Base-by-base conservation (phyloP, 495 filamentous ascomycete genomes). In the Penicillium chermesinum region DNA sequence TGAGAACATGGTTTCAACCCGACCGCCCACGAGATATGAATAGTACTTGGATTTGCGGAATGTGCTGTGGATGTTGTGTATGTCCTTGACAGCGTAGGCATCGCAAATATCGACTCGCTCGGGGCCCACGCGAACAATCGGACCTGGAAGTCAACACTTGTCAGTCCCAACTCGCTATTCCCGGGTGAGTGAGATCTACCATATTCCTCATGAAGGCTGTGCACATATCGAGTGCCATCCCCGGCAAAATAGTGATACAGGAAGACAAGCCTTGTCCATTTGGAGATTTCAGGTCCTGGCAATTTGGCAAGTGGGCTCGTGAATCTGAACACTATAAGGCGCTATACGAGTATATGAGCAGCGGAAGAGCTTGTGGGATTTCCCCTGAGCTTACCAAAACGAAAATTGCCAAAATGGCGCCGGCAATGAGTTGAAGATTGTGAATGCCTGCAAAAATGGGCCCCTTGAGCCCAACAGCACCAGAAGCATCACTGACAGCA, bases 201-300 rank as follows among this genome's bases (percentile, higher is more conserved):
- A 49, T 75, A 74, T 63, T 65, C 50, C 39, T 66, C 40, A 46
- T 77, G 73, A 3, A 77, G 58, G 0, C 17, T 3, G n/a, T 76
- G 70, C 21, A 76, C 54, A 44, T 71, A 76, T 38, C 41, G 37
- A 4, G 69, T 60, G 12, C 50, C 46, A 8, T 46, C 41, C 3
- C 71, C 72, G 1, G 3, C 56, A 9, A 74, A 30, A 43, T 44
- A 58, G 18, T 72, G 54, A 48, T 66, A 72, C 12, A 50, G 57
- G 10, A 63, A 37, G 1, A 67, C 39, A 7, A 57, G 5, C 6
- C 52, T 49, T 8, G 73, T 75, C 54, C 58, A 75, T 43, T 62
- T 64, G 0, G 72, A 59, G 18, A 59, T 52, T 15, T 53, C 45
- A 3, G 63, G 63, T 0, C 63, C 63, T 1, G 61, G 61, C 6